These are phyloP conservation scores for Fomitopsis palustris DNA, from an alignment of 1,284 basidiomycete species.

Conservation along the genomic window DNA sequence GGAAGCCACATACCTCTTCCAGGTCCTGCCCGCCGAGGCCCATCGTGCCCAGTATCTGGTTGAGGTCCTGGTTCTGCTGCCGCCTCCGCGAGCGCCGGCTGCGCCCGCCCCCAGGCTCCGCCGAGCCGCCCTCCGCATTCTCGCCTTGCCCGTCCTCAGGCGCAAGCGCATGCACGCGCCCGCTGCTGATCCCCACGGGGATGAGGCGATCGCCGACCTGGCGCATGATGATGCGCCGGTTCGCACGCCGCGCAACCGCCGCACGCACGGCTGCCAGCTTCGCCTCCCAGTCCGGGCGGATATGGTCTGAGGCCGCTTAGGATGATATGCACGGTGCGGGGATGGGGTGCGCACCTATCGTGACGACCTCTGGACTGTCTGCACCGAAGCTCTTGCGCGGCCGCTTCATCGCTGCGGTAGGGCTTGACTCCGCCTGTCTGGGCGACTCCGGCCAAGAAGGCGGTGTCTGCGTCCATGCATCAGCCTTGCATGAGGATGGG, in stretches of 20 bases:
- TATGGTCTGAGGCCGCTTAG: conserved; percentile 60
- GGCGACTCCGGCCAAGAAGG: conserved; percentile 50
- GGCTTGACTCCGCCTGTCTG: conserved; percentile 34
- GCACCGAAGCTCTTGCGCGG: conserved; percentile 77
- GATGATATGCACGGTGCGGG: conserved; percentile 5
- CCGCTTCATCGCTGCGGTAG: conserved; percentile 55
- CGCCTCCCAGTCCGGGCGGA: conserved; percentile 92
- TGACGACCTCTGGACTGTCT: conserved; percentile 85
- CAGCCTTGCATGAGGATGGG: neutral
- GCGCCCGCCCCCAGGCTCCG: conserved; percentile 25
- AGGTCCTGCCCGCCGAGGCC: conserved; percentile 76
- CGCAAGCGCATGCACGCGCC: conserved; percentile 66
- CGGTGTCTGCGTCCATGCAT: conserved; percentile 23
- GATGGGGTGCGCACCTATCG: conserved; percentile 60
- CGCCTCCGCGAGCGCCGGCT: conserved; percentile 57
- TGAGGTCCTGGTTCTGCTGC: conserved; percentile 48
- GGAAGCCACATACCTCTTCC: conserved; percentile 68
- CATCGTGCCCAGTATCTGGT: conserved; percentile 61
- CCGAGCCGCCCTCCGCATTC: conserved; percentile 34
- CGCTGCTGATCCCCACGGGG: conserved; percentile 91
- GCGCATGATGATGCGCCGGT: conserved; percentile 96
- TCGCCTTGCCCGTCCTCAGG: conserved; percentile 48
- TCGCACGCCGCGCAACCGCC: conserved; percentile 85
- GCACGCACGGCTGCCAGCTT: conserved; percentile 89
- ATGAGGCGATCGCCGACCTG: conserved; percentile 97